Base-by-base conservation (phyloP, 2,329 filamentous ascomycete genomes). In the Pseudofabraea citricarpa region DNA sequence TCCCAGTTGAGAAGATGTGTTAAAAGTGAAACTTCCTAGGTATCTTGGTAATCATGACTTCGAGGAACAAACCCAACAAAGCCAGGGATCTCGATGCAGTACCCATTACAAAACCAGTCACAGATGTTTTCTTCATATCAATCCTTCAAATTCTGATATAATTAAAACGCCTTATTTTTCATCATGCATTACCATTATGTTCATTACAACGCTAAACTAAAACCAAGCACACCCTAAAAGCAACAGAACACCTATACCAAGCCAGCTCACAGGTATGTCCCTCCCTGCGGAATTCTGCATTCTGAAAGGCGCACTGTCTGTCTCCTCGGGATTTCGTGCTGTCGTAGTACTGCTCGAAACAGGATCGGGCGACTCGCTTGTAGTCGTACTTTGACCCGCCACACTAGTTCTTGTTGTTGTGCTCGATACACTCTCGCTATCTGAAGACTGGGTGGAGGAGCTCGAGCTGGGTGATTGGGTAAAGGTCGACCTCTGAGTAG, bases 261-360 rank as follows among this genome's bases (percentile, higher is more conserved):
- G 23, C 44, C 43, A 46, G 23, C 21, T 36, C 16, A 36, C 21
- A 15, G 18, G n/a, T 7, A 15, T 13, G n/a, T 12, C 23, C 7
- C 38, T 36, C 21, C 9, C 27, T 2, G 41, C 48, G 6, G 36
- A 44, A 43, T 48, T 51, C 10, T 53, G 43, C n/a, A 44, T 38
- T n/a, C 42, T 54, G 38, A 60, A 62, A 1, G 59, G 59, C 20
- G 56, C 50, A 35, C 56, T 55, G 36, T 59, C 53, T 12, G 51
- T 57, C 4, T 45, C 43, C 29, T 46, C 48, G 7, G 50, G 31
- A 36, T 41, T 40, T 18, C 33, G 23, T 8, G 48, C 46, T 21
- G 37, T 42, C 7, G 36, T 38, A 1, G 49, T 53, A 15, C 26
- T 45, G 29, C 49, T 53, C n/a, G 13, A 5, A 5, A n/a, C 13